These are phyloP conservation scores for Lachnellula subtilissima DNA, from an alignment of 2,329 filamentous ascomycete genomes.

Conservation along the genomic window DNA sequence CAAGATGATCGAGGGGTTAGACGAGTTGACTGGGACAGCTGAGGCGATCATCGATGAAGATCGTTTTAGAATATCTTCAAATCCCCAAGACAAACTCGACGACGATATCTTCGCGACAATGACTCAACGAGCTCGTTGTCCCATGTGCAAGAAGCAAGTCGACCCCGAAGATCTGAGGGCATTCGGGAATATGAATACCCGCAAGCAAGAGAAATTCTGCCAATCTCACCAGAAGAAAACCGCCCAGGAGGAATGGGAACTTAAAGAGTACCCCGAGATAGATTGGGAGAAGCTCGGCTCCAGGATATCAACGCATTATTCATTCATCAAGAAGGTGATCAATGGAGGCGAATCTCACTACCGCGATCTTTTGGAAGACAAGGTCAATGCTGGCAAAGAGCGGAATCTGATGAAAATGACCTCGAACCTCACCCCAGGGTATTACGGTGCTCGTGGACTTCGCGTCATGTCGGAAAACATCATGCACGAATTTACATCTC, in stretches of 20 bases:
- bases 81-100: neutral
- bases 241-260: conserved; percentile 38
- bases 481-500: conserved; percentile 52
- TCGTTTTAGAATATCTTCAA: neutral
- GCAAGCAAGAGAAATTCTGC: conserved; percentile 60
- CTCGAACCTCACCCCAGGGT: conserved; percentile 61
- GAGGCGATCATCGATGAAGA: conserved; percentile 5
- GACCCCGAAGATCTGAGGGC: conserved; percentile 49
- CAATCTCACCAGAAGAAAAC: conserved; percentile 53
- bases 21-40: conserved; percentile 7
- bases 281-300: conserved; percentile 59
- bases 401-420: conserved; percentile 54
- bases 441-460: conserved; percentile 75
- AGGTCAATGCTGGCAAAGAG: conserved; percentile 52
- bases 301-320: conserved; percentile 54
- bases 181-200: conserved; percentile 51
- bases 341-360: conserved; percentile 53
- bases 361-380: conserved; percentile 49
- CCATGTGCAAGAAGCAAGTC: conserved; percentile 61
- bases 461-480: conserved; percentile 67
- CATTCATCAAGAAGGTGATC: conserved; percentile 54
- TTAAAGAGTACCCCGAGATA: conserved; percentile 62
- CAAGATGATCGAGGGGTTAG: conserved; percentile 6
- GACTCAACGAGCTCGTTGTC: conserved; percentile 44
- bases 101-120: conserved; percentile 1